Base-by-base conservation (phyloP, 768 basidiomycete genomes). In the Pleurotus ostreatus region DNA sequence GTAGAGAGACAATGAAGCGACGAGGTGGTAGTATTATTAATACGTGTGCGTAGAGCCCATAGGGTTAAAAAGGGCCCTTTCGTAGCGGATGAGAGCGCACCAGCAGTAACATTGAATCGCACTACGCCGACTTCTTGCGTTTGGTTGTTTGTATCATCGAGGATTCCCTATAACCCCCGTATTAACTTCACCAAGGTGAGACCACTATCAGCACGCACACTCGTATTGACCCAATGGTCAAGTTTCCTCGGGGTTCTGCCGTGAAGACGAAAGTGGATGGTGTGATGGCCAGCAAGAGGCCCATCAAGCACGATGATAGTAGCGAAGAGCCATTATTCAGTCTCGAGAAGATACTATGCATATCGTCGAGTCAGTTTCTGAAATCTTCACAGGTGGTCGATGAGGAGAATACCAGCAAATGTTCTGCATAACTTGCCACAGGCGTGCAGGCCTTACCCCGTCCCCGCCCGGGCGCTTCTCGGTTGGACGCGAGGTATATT, bases 241-340 rank as follows among this genome's bases (percentile, higher is more conserved):
- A 57, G 12, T 74, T 72, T 16, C 85, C 87, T 46, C 78, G 76
- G 1, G 89, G 78, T 44, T 79, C 70, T 11, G 83, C 76, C 4
- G 74, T 77, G 66, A 89, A 81, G 40, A 88, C 55, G 59, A 90
- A 78, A 0, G 91, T 86, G 2, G 90, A 88, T 5, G 92, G 67
- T 0, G 94, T 83, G 49, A 95, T 82, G 58, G 82, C 78, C 0
- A 72, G 83, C 38, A 92, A 76, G 18, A 92, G 75, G 5, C 74
- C 78, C 85, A 92, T 88, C 61, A 85, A 69, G 64, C 87, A 91
- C n/a, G n/a, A n/a, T n/a, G n/a, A n/a, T n/a, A n/a, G n/a, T n/a
- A n/a, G n/a, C n/a, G n/a, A n/a, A n/a, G n/a, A n/a, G n/a, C n/a
- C n/a, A n/a, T n/a, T n/a, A n/a, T n/a, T n/a, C n/a, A n/a, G n/a